Evolutionary conservation across 306 rosid species (phyloP).

Genomic region (Castanospermum australe): DNA sequence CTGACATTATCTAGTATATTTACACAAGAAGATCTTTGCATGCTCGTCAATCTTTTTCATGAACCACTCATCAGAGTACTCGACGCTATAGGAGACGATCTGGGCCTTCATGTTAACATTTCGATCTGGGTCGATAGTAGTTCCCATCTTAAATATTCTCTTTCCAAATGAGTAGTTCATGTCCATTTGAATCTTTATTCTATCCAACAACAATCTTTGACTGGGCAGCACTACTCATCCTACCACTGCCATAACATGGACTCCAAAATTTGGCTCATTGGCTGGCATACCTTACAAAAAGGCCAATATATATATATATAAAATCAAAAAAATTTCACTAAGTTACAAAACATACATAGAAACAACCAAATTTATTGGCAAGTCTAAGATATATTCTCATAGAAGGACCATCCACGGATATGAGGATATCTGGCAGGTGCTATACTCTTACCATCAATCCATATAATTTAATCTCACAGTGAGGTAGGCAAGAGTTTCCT

Average conservation of each 20-base stretch:
- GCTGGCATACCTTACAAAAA: slow-evolving; percentile 8
- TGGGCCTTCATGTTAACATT: too few relatives aligned
- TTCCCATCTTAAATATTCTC: too few relatives aligned
- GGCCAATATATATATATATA: not conserved
- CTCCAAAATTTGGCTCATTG: not conserved
- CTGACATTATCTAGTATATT: too few relatives aligned
- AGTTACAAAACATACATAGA: not conserved
- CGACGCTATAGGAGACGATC: too few relatives aligned
- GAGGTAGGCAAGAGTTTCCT: slow-evolving; percentile 49
- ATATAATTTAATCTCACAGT: slow-evolving; percentile 13
- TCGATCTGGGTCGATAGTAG: too few relatives aligned
- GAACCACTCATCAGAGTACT: too few relatives aligned
- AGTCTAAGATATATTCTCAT: not conserved
- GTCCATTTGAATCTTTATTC: too few relatives aligned
- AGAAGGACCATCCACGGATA: not conserved
- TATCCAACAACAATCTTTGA: too few relatives aligned
- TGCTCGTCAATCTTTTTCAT: too few relatives aligned
- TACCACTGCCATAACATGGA: not conserved
- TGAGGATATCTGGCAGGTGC: not conserved
- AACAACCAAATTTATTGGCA: slow-evolving; percentile 8
- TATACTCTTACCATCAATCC: not conserved
- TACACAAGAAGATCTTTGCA: too few relatives aligned
- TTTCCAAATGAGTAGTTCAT: too few relatives aligned
- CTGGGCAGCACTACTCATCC: too few relatives aligned
- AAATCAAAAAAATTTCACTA: slow-evolving; percentile 6